Percentiles rank a stretch among this genome's conserved stretches.
phyloP scores from a whole-genome alignment of 495 filamentous ascomycete species.

The Aspergillus panamensis region DNA sequence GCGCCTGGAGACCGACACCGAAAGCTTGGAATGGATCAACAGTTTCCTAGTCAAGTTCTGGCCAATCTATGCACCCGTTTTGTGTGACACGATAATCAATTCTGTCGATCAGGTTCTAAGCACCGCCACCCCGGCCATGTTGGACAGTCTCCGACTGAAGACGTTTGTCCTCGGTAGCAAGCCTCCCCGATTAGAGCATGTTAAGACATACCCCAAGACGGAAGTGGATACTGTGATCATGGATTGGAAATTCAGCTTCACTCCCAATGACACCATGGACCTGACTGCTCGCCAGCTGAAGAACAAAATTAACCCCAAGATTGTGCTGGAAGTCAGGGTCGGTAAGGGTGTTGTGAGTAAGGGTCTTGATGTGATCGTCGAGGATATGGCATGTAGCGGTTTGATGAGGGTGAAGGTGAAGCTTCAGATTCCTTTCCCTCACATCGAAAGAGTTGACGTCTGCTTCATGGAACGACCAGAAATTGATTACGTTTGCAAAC shows the following conservation, averaged over 20 bases:
- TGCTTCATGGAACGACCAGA: slow-evolving; percentile 74
- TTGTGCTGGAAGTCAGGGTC: slow-evolving; percentile 87
- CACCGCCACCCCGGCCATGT: slow-evolving; percentile 81
- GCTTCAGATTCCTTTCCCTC: slow-evolving; percentile 91
- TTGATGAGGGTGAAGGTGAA: slow-evolving; percentile 97
- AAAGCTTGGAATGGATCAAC: slow-evolving; percentile 98
- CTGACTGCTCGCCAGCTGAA: slow-evolving; percentile 86
- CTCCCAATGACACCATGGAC: slow-evolving; percentile 87
- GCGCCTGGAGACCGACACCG: slow-evolving; percentile 84
- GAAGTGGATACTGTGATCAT: slow-evolving; percentile 94
- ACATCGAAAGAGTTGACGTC: slow-evolving; percentile 88
- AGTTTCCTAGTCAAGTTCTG: slow-evolving; percentile 98
- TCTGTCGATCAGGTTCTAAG: slow-evolving; percentile 95
- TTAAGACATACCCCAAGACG: slow-evolving; percentile 95
- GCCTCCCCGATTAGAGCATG: slow-evolving; percentile 91
- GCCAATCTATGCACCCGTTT: slow-evolving; percentile 94
- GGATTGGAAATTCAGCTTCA: slow-evolving; percentile 99
- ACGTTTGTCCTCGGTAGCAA: slow-evolving; percentile 91
- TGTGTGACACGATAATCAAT: slow-evolving; percentile 86
- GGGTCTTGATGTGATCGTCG: slow-evolving; percentile 94
- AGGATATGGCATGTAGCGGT: slow-evolving; percentile 93
- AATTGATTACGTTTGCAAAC: slow-evolving; percentile 96
- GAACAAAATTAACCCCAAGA: slow-evolving; percentile 94
- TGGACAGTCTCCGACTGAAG: slow-evolving; percentile 89
- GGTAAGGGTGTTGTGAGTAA: slow-evolving; percentile 95